Base-by-base conservation (phyloP, 148 eudicot species). In the Beta vulgaris region DNA sequence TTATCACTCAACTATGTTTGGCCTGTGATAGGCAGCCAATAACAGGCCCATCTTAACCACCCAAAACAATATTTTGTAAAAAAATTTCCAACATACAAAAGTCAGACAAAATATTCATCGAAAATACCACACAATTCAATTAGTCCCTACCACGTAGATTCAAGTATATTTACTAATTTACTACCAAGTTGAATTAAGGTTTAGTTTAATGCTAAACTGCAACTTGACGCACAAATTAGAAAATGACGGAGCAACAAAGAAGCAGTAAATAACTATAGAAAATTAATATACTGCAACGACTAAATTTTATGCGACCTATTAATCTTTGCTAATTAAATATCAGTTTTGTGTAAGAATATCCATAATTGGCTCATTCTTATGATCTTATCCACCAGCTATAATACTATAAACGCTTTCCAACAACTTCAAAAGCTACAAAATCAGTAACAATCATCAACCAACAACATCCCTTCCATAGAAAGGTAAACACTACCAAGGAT, bases 381-480 rank as follows among this genome's bases (percentile, higher is more conserved):
- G 21, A 63, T 63, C 68, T 39, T n/a, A 39, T 8, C 15, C 31
- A 65, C 14, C 35, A 62, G 25, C 42, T 13, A 62, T 32, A 29
- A 34, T 23, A 6, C 44, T 71, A 3, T n/a, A 25, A 54, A 23
- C 32, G 36, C 32, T 55, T 66, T 4, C 66, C 61, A 67, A 73
- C 81, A 68, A 79, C 69, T 48, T 35, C 16, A 29, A 29, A 28
- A 79, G 28, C 25, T 65, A 63, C 72, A 61, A 55, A 44, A 79
- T 58, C 37, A 35, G 78, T 73, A 34, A 39, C 78, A 35, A 74
- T 74, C 73, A 73, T 35, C 59, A 53, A 28, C 82, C 46, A 68
- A 48, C 39, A 57, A 43, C 69, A 71, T 71, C 57, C 31, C 79
- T 70, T 71, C 67, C 39, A 72, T 5, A 63, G 34, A 32, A 78